Evolutionary conservation across 1,139 yeast species (phyloP).

Genomic region (Magnusiomyces ingens): DNA sequence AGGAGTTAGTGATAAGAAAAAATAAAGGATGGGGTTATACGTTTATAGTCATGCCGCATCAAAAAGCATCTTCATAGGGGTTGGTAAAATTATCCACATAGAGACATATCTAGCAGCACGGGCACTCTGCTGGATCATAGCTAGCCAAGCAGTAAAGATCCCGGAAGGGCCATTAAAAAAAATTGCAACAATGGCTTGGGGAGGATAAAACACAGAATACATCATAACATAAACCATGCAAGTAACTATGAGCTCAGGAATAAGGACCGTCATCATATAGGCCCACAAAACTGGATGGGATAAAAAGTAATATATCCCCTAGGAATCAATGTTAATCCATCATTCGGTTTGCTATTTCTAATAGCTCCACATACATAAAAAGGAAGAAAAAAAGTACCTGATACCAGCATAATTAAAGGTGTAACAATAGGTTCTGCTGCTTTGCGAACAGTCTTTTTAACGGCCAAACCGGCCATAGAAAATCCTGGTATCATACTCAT

Average conservation of each 20-base stretch:
- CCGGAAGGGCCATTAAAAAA: conserved; percentile 53
- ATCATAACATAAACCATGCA: conserved; percentile 38
- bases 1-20: neutral
- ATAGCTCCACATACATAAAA: conserved; percentile 17
- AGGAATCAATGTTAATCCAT: conserved; percentile 14
- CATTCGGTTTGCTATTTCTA: conserved; percentile 3
- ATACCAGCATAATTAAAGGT: conserved; percentile 25
- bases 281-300: conserved; percentile 48
- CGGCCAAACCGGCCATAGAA: conserved; percentile 5
- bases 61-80: conserved; percentile 48
- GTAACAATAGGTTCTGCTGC: conserved; percentile 20
- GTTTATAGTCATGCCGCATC: conserved; percentile 37
- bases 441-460: conserved; percentile 8
- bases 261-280: conserved; percentile 40
- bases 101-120: conserved; percentile 46
- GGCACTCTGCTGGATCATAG: conserved; percentile 48
- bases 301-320: conserved; percentile 44
- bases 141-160: conserved; percentile 46
- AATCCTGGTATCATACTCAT: neutral
- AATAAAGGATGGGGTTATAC: conserved; percentile 6
- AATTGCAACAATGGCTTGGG: conserved; percentile 41
- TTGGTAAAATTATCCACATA: conserved; percentile 48
- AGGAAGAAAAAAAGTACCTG: conserved; percentile 29
- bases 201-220: conserved; percentile 42
- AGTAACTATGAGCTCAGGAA: conserved; percentile 48